A percentile compares a stretch with the other conserved stretches of the same genome.
phyloP scores from a whole-genome alignment of 2,329 filamentous ascomycete genomes.

The Neofusicoccum ribis region DNA sequence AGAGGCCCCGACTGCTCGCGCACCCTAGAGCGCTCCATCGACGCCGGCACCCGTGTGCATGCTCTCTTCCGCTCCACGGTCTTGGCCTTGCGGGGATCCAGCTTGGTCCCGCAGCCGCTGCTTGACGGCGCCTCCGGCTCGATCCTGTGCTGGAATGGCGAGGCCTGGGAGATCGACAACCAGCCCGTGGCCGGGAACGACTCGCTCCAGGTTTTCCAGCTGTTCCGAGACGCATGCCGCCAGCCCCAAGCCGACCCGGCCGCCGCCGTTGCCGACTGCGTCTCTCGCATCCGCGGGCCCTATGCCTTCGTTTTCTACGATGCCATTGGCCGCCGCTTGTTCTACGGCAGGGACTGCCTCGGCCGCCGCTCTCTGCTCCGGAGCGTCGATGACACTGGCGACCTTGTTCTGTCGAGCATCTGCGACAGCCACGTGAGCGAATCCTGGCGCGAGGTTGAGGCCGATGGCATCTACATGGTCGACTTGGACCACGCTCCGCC shows the following conservation, averaged over 20 bases:
- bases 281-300: conserved; percentile 59
- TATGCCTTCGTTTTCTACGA: conserved; percentile 90
- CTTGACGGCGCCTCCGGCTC: conserved; percentile 58
- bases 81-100: conserved; percentile 79
- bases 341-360: conserved; percentile 83
- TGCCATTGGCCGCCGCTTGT: conserved; percentile 60
- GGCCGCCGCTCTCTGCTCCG: conserved; percentile 79
- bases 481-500: conserved; percentile 45
- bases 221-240: conserved; percentile 48
- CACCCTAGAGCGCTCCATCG: conserved; percentile 24
- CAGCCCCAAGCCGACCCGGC: background rate
- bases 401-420: conserved; percentile 69
- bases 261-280: conserved; percentile 24
- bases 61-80: conserved; percentile 79
- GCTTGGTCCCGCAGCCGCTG: conserved; percentile 73
- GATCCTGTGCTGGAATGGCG: conserved; percentile 93
- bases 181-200: conserved; percentile 72
- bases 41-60: conserved; percentile 29
- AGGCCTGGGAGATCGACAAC: conserved; percentile 77
- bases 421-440: conserved; percentile 49
- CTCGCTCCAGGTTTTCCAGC: conserved; percentile 65
- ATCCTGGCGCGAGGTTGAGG: conserved; percentile 77
- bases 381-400: conserved; percentile 49
- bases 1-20: conserved; percentile 35
- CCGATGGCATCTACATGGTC: conserved; percentile 75